Evolutionary conservation across 208 protist species (phyloP), one percentile per base, ranked within the genome.

Genomic region (Crithidia expoeki): DNA sequence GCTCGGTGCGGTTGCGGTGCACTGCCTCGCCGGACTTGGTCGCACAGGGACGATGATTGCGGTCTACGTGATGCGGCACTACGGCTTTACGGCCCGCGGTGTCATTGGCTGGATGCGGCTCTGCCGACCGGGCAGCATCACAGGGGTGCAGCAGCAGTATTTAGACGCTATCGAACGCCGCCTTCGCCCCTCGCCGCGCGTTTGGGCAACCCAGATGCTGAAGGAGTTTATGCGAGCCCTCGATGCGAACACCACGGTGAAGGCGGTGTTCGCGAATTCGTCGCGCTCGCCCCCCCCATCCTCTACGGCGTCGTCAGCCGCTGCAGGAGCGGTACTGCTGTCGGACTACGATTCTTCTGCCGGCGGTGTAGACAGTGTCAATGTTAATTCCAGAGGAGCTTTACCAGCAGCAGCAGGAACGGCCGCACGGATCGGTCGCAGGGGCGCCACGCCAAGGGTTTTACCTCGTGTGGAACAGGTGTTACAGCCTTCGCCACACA

Each of bases 21-120:
- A 99, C 81, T 99, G 98, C 72, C 96, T 96, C 50, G 96, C 98
- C 1, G 98, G 98, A 16, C 83, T 99, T 11, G 98, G 98, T 38
- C 76, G 97, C 40, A 99, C 98, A n/a, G 98, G 98, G 19, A 98
- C 97, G 10, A 68, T 98, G 12, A 96, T 98, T 47, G 89, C 68
- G 1, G 78, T 85, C 19, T 97, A 95, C 64, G 79, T 98, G 59
- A 98, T 98, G 84, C 94, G 95, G 53, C 79, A 98, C 59, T 98
- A 96, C 78, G 58, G 72, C 42, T 94, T 98, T 53, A 98, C 95
- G 14, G 94, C 97, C 16, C 58, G 76, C 5, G 96, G 98, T 60
- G 83, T 85, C 17, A 98, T 99, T 53, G 96, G 80, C 12, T 99
- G 93, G 91, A 72, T 98, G 30, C 83, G 98, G 25, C 72, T 99